A percentile compares a stretch with the other conserved stretches of the same genome.
These are phyloP conservation scores for Halophytophthora batemanensis DNA, from an alignment of 352 stramenopile species.

Conservation along the genomic window DNA sequence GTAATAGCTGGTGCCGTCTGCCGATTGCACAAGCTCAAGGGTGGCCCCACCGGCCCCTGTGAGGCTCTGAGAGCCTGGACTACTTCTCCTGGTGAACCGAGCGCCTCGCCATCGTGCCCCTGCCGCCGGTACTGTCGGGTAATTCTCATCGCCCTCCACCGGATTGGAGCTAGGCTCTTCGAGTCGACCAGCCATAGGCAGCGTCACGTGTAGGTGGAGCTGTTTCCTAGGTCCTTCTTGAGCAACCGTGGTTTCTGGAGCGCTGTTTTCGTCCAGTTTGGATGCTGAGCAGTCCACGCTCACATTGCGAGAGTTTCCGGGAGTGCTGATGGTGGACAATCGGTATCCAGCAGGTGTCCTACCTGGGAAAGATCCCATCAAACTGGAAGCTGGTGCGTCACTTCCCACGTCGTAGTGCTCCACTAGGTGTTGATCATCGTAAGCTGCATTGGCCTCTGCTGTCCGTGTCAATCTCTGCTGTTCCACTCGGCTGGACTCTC, in stretches of 20 bases:
- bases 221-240: not conserved
- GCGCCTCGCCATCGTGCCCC: slow-evolving; percentile 2
- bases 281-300: not conserved
- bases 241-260: not conserved
- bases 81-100: not conserved
- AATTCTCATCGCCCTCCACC: not conserved
- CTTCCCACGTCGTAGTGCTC: slow-evolving; percentile 44
- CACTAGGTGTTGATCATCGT: slow-evolving; percentile 24
- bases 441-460: slow-evolving; percentile 19
- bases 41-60: not conserved
- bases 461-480: not conserved
- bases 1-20: slow-evolving; percentile 2
- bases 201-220: slow-evolving; percentile 5
- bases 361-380: slow-evolving; percentile 45
- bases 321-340: not conserved
- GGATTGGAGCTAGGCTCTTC: not conserved
- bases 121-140: not conserved
- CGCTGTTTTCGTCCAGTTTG: slow-evolving; percentile 17
- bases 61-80: not conserved
- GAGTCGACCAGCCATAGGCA: slow-evolving; percentile 1
- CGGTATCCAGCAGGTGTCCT: slow-evolving; percentile 1
- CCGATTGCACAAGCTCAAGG: not conserved
- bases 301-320: too few relatives aligned
- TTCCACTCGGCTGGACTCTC: not conserved
- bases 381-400: slow-evolving; percentile 14